Base-by-base conservation (phyloP, 2,329 filamentous ascomycete species). In the Grosmannia penicillata region DNA sequence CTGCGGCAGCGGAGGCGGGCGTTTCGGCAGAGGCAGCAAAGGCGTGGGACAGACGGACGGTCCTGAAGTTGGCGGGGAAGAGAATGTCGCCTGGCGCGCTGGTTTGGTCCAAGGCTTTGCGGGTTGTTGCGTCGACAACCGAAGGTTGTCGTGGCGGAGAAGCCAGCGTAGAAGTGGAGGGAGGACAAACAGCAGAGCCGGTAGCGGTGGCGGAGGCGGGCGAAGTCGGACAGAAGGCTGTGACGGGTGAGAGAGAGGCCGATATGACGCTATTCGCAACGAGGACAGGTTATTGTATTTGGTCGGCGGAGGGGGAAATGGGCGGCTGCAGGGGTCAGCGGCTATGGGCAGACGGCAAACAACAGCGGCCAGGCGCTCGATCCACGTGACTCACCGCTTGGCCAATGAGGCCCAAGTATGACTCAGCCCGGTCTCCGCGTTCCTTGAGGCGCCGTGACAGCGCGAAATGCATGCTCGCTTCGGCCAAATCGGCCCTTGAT, bases 41-140 rank as follows among this genome's bases (percentile, higher is more conserved):
- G 18, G 32, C 21, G 24, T 31, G 40, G 10, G 33, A 18, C 21
- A 45, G 39, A 4, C 57, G 59, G 45, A 53, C 52, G 5, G 43
- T 45, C 5, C 40, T 40, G 28, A 25, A 31, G 44, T 45, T 46
- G 7, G 51, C 52, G 43, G 61, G 54, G 43, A 64, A 68, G 10
- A 66, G 52, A 33, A 64, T 45, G 38, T 53, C 54, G 33, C 56
- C 56, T 17, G 57, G 56, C 9, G 62, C 61, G 41, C 47, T 49
- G 40, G 56, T 56, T 22, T 43, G 39, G 36, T 34, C 32, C 19
- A 48, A 42, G 8, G 37, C 39, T 14, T 36, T 35, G 37, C 25
- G 38, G n/a, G 19, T 22, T n/a, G n/a, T n/a, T 26, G 30, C 30
- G 38, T 41, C 40, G 43, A 40, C 41, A 42, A 36, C 43, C 43